These are phyloP conservation scores for Pyrenophora seminiperda DNA, from an alignment of 2,329 filamentous ascomycete genomes.

Conservation along the genomic window DNA sequence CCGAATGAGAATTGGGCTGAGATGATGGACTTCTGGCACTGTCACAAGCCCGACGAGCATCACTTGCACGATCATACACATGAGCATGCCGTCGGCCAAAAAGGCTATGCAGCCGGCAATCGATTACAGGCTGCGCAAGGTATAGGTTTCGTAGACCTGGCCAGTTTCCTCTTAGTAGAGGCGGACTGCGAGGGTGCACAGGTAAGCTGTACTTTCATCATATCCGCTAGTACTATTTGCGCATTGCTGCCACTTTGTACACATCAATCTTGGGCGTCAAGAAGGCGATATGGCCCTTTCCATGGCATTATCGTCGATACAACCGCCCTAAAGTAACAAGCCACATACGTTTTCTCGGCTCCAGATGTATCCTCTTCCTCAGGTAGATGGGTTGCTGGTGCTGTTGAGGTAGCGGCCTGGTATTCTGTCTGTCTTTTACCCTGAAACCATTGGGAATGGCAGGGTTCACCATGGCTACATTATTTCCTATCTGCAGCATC, in stretches of 20 bases:
- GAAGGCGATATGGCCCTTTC: slow-evolving; percentile 59
- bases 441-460: slow-evolving; percentile 40
- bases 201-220: slow-evolving; percentile 45
- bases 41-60: slow-evolving; percentile 80
- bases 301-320: slow-evolving; percentile 63
- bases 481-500: not conserved
- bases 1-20: slow-evolving; percentile 98
- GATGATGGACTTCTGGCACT: slow-evolving; percentile 99
- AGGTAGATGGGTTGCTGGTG: slow-evolving; percentile 37
- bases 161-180: slow-evolving; percentile 72
- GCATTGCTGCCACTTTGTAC: not conserved
- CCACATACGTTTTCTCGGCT: slow-evolving; percentile 31
- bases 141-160: slow-evolving; percentile 79
- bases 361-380: slow-evolving; percentile 36
- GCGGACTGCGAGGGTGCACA: slow-evolving; percentile 64
- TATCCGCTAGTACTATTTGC: not conserved
- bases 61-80: slow-evolving; percentile 59
- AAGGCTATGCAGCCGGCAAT: slow-evolving; percentile 84
- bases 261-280: slow-evolving; percentile 54
- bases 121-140: slow-evolving; percentile 68
- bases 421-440: slow-evolving; percentile 41
- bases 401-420: slow-evolving; percentile 36
- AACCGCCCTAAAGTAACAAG: slow-evolving; percentile 59
- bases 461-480: slow-evolving; percentile 45
- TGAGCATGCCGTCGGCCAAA: slow-evolving; percentile 30